Base-by-base conservation (phyloP, 176 grass and related monocot genomes). In the Panicum miliaceum region DNA sequence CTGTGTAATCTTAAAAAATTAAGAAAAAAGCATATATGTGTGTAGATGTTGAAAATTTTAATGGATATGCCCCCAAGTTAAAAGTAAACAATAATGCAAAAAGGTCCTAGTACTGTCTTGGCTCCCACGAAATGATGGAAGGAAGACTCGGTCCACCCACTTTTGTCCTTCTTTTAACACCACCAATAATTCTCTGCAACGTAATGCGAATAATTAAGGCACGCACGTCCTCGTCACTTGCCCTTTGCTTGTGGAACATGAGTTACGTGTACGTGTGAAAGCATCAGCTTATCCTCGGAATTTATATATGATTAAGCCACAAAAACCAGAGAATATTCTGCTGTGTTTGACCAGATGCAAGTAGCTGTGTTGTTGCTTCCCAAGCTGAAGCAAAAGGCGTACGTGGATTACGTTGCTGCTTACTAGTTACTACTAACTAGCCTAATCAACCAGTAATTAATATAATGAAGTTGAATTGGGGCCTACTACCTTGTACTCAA, bases 231-330 rank as follows among this genome's bases (percentile, higher is more conserved):
- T 32, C 23, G 15, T 65, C 9, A 36, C 59, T 34, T 48, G 7
- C 12, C 19, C 12, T 66, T 83, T 79, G 75, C 67, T 88, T 88
- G 81, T 57, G 15, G 48, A 15, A 37, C 29, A 29, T 13, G 51
- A 25, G 12, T 60, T 87, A 76, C 71, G 61, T 79, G 60, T 80
- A 50, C 27, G 6, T 66, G 77, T 82, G 57, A 46, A 64, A 84
- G 73, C 41, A 36, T 54, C 4, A 56, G 42, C 6, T 78, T 52
- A 71, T 73, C 84, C 11, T 61, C 77, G 18, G 85, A 74, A 36
- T 29, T 27, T 67, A 67, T 9, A 23, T 42, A n/a, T 12, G n/a
- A 16, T 23, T 26, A 5, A 27, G 6, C 42, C 42, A 71, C 5
- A 71, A 48, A 47, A 27, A 20, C 1, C n/a, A 45, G 16, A 58